A percentile compares a stretch with the other conserved stretches of the same genome.
These are phyloP conservation scores for Aphanomyces astaci DNA, from an alignment of 352 stramenopile species.

Conservation along the genomic window DNA sequence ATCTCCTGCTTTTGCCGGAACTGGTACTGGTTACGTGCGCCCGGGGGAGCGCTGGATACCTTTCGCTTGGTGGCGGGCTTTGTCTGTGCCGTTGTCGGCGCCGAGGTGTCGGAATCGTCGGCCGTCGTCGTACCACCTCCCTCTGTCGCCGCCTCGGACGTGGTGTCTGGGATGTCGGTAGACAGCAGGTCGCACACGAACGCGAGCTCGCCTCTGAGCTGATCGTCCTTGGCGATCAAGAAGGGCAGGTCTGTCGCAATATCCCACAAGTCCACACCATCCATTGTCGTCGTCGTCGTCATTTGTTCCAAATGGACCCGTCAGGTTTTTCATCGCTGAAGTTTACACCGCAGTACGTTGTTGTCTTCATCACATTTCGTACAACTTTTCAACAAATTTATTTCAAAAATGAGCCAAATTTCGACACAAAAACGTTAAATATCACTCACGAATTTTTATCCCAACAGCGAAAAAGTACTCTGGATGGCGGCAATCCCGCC, in stretches of 20 bases:
- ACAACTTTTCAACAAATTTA: too few relatives aligned
- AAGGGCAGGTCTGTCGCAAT: conserved; percentile 16
- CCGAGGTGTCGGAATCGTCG: not conserved
- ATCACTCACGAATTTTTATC: too few relatives aligned
- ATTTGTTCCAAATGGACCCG: not conserved
- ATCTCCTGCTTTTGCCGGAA: conserved; percentile 16
- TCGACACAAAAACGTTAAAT: too few relatives aligned
- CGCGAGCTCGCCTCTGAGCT: conserved; percentile 8
- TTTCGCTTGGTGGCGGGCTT: conserved; percentile 4
- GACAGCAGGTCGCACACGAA: conserved; percentile 10
- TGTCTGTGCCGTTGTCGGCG: not conserved
- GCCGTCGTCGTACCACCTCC: not conserved
- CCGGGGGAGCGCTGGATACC: not conserved
- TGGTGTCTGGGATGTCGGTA: not conserved
- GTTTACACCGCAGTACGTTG: too few relatives aligned
- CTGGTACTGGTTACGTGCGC: conserved; percentile 8
- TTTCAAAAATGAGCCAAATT: too few relatives aligned
- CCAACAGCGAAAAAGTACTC: too few relatives aligned
- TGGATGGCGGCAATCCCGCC: too few relatives aligned
- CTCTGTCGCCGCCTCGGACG: not conserved
- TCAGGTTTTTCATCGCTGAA: too few relatives aligned
- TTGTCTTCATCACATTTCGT: too few relatives aligned
- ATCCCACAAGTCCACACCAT: not conserved
- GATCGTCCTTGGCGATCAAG: conserved; percentile 2
- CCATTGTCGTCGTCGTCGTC: not conserved